A percentile compares a stretch with the other conserved stretches of the same genome.
Evolutionary conservation across 352 stramenopile species (phyloP).

Genomic region (Pythium coloratum): DNA sequence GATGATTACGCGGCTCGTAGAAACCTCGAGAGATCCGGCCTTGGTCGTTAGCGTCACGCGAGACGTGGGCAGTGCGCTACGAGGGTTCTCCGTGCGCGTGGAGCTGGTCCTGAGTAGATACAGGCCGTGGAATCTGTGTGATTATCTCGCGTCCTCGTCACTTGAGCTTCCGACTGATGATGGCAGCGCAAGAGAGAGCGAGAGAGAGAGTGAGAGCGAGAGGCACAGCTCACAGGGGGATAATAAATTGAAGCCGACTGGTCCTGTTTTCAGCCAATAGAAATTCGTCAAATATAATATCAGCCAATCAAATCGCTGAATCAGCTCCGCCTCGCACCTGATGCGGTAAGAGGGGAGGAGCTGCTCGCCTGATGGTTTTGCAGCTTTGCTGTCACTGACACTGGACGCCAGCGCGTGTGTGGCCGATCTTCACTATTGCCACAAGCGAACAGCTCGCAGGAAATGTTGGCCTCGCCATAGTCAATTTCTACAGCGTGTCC

Average conservation of each 20-base stretch:
- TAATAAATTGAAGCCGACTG: slow-evolving; percentile 24
- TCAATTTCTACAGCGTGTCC: too few species aligned
- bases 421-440: neutral
- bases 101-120: neutral
- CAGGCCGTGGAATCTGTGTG: slow-evolving; percentile 6
- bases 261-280: slow-evolving; percentile 19
- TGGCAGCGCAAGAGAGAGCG: slow-evolving; percentile 18
- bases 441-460: neutral
- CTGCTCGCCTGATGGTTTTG: slow-evolving; percentile 5
- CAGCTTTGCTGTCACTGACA: slow-evolving; percentile 1
- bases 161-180: slow-evolving; percentile 6
- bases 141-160: slow-evolving; percentile 9
- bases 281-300: neutral
- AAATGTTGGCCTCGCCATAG: too few species aligned
- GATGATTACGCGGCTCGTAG: slow-evolving; percentile 5
- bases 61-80: neutral
- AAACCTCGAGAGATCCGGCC: neutral
- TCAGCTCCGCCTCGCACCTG: slow-evolving; percentile 9
- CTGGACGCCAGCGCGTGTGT: neutral
- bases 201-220: slow-evolving; percentile 24
- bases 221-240: slow-evolving; percentile 13
- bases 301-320: slow-evolving; percentile 8
- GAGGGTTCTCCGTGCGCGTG: neutral
- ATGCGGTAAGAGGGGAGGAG: slow-evolving; percentile 5
- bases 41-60: neutral